Evolutionary conservation across 129 eudicot species (phyloP).

Genomic region (Centaurea solstitialis): DNA sequence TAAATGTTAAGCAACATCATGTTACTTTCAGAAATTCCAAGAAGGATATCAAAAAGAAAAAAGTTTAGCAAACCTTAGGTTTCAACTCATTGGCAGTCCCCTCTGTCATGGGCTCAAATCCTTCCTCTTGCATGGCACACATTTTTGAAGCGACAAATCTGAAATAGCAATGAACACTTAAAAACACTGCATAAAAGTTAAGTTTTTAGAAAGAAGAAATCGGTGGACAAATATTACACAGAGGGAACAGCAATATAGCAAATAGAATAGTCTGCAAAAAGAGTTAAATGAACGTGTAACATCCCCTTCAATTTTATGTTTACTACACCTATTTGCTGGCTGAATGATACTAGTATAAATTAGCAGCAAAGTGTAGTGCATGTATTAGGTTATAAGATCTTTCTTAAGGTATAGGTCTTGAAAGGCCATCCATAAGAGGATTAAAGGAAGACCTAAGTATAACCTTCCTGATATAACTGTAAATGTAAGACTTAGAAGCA

Average conservation of each 20-base stretch:
- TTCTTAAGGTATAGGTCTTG: not conserved
- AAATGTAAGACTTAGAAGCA: not conserved
- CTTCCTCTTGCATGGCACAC: slow-evolving; percentile 80
- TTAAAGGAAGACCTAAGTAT: not conserved
- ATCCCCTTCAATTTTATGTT: not conserved
- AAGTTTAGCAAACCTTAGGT: slow-evolving; percentile 42
- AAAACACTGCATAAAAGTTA: not conserved
- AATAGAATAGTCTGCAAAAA: slow-evolving; percentile 2
- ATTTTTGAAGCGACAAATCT: slow-evolving; percentile 77
- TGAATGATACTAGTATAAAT: not conserved
- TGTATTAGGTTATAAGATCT: not conserved
- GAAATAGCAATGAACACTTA: slow-evolving; percentile 16
- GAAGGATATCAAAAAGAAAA: not conserved
- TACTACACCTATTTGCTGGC: not conserved
- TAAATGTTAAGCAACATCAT: slow-evolving; percentile 23
- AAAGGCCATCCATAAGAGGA: not conserved
- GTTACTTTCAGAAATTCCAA: not conserved
- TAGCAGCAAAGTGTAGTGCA: not conserved
- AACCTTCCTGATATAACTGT: not conserved
- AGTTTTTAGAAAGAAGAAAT: not conserved
- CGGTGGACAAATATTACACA: not conserved
- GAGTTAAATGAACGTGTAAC: not conserved
- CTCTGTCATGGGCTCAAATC: slow-evolving; percentile 73
- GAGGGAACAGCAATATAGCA: not conserved
- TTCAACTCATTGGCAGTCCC: slow-evolving; percentile 59